Percentiles rank a stretch among this genome's conserved stretches.
Evolutionary conservation across 176 grass and related monocot species (phyloP).

Genomic region (Tillandsia fasciculata): DNA sequence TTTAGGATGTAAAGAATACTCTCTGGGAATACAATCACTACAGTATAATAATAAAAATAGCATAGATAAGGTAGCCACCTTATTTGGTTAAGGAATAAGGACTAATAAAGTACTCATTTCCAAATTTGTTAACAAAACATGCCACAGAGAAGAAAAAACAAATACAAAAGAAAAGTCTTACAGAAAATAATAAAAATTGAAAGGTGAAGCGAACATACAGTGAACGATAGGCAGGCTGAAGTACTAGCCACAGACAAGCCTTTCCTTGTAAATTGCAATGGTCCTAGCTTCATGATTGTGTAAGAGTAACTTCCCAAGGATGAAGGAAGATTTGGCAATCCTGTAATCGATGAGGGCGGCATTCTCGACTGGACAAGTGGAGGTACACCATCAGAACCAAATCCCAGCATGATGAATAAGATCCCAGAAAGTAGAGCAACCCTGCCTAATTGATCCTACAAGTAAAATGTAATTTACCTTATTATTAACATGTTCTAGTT

Average conservation of each 20-base stretch:
- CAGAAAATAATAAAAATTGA: background rate
- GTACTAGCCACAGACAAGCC: slow-evolving; percentile 84
- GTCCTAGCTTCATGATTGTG: slow-evolving; percentile 82
- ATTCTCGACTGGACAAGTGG: slow-evolving; percentile 77
- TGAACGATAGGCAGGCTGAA: slow-evolving; percentile 77
- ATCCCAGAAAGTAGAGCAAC: slow-evolving; percentile 85
- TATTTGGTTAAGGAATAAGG: background rate
- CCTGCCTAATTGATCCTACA: slow-evolving; percentile 95
- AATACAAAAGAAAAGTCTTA: background rate
- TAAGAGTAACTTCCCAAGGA: slow-evolving; percentile 74
- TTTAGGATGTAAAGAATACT: background rate
- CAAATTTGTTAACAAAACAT: background rate
- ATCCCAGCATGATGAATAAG: slow-evolving; percentile 95
- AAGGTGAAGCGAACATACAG: slow-evolving; percentile 39
- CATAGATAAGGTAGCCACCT: background rate
- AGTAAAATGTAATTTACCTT: slow-evolving; percentile 23
- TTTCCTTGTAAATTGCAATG: slow-evolving; percentile 91
- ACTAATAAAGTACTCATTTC: background rate
- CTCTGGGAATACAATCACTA: background rate
- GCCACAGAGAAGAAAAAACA: background rate
- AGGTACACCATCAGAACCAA: slow-evolving; percentile 63
- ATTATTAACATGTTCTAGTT: background rate
- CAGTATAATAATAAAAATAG: too few species aligned
- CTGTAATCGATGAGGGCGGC: slow-evolving; percentile 62
- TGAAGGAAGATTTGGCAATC: slow-evolving; percentile 56